phyloP scores from a whole-genome alignment of 2,329 filamentous ascomycete genomes.

The Trichoderma koningii region DNA sequence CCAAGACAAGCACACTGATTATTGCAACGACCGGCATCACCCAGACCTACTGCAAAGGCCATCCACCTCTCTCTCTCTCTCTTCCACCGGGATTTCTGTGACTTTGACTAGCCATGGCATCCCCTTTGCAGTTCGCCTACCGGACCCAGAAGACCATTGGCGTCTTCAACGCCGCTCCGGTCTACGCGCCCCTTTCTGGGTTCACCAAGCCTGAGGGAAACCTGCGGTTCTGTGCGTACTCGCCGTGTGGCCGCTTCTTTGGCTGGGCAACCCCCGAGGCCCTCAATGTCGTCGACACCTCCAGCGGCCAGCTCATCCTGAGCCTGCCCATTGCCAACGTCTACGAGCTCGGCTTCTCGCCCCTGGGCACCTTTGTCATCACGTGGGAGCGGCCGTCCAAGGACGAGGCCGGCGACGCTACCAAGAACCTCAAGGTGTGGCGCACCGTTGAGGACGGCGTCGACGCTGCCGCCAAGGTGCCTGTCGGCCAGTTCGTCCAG shows the following conservation, averaged over 20 bases:
- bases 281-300: slow-evolving; percentile 83
- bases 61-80: slow-evolving; percentile 14
- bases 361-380: slow-evolving; percentile 86
- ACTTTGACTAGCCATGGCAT: slow-evolving; percentile 93
- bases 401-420: slow-evolving; percentile 89
- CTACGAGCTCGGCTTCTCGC: slow-evolving; percentile 93
- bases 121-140: slow-evolving; percentile 92
- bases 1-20: slow-evolving; percentile 24
- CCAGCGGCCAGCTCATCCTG: slow-evolving; percentile 71
- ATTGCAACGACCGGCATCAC: slow-evolving; percentile 21
- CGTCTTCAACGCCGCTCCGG: slow-evolving; percentile 85
- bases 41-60: slow-evolving; percentile 24
- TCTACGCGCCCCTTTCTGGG: slow-evolving; percentile 80
- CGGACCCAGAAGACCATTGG: slow-evolving; percentile 97
- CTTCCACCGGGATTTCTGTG: slow-evolving; percentile 56
- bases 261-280: slow-evolving; percentile 89
- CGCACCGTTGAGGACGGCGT: slow-evolving; percentile 71
- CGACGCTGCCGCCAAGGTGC: slow-evolving; percentile 65
- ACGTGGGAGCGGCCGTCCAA: slow-evolving; percentile 95
- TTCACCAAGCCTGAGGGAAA: slow-evolving; percentile 90
- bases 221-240: slow-evolving; percentile 92
- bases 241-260: slow-evolving; percentile 92
- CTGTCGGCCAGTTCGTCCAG: slow-evolving; percentile 89
- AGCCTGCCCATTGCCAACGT: slow-evolving; percentile 79
- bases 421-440: slow-evolving; percentile 98